A percentile compares a stretch with the other conserved stretches of the same genome.
Evolutionary conservation across 345 rosid species (phyloP).

Genomic region (Eucalyptus coolabah): DNA sequence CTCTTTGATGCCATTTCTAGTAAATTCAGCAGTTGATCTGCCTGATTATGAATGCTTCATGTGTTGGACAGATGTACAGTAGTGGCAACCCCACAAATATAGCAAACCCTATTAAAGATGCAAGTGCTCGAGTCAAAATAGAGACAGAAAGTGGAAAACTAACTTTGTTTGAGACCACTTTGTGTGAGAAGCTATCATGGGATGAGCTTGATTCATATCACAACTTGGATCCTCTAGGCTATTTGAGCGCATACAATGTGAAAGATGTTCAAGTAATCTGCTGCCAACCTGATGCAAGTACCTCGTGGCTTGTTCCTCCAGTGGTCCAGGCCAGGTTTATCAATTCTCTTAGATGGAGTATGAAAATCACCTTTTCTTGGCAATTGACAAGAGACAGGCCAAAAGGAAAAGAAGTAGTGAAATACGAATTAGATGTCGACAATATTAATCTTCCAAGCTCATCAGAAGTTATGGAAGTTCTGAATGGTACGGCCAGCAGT

Average conservation of each 20-base stretch:
- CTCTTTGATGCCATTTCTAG: background rate
- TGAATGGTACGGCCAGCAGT: slow-evolving; percentile 20
- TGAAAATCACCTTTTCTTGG: slow-evolving; percentile 31
- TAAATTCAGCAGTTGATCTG: background rate
- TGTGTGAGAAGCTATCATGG: slow-evolving; percentile 30
- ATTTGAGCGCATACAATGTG: slow-evolving; percentile 14
- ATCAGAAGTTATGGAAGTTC: slow-evolving; percentile 16
- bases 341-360: slow-evolving; percentile 10
- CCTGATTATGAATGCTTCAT: background rate
- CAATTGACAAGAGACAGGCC: slow-evolving; percentile 26
- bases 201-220: background rate
- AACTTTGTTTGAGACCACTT: slow-evolving; percentile 24
- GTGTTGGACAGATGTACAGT: slow-evolving; percentile 25
- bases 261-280: slow-evolving; percentile 35
- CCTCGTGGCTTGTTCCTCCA: slow-evolving; percentile 27
- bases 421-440: slow-evolving; percentile 16
- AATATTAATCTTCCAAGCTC: slow-evolving; percentile 22
- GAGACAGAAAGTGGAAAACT: slow-evolving; percentile 25
- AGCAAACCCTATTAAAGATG: slow-evolving; percentile 36
- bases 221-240: slow-evolving; percentile 23
- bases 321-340: slow-evolving; percentile 24
- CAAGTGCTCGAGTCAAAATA: slow-evolving; percentile 23
- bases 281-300: slow-evolving; percentile 39
- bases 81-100: slow-evolving; percentile 41
- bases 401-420: slow-evolving; percentile 31